A percentile compares a stretch with the other conserved stretches of the same genome.
phyloP scores from a whole-genome alignment of 108 stramenopile genomes.

The Pseudonitzschia delicatissima region DNA sequence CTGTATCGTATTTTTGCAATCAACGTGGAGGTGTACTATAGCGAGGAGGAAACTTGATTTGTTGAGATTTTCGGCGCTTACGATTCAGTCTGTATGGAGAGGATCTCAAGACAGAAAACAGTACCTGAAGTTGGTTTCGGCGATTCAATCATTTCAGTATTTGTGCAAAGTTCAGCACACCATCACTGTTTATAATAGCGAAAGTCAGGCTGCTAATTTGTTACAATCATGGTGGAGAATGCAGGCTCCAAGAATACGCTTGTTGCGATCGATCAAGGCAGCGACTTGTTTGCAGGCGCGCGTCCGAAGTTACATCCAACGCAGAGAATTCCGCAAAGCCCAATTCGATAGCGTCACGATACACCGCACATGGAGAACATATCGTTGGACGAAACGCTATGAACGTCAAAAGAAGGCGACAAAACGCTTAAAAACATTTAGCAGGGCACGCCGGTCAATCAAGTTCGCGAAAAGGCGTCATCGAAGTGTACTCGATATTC shows the following conservation, averaged over 20 bases:
- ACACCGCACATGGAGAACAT: constrained; percentile 5
- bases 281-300: background rate
- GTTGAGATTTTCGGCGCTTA: background rate
- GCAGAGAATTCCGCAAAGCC: background rate
- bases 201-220: background rate
- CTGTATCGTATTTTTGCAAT: constrained; percentile 14
- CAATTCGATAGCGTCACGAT: background rate
- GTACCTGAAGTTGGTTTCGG: background rate
- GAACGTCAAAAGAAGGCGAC: background rate
- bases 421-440: background rate
- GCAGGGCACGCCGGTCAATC: background rate
- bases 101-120: background rate
- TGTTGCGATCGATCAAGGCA: constrained; percentile 2
- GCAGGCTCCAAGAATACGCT: background rate
- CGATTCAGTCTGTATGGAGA: constrained; percentile 22
- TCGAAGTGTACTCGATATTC: constrained; percentile 7
- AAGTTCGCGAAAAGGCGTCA: background rate
- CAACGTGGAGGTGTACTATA: background rate
- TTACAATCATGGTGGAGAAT: constrained; percentile 9
- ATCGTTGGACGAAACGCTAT: background rate
- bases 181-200: background rate
- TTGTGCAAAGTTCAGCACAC: background rate
- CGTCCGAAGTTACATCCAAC: background rate
- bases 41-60: background rate
- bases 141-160: background rate